phyloP scores from a whole-genome alignment of 371 early-diverging fungal genomes.

The Synchytrium microbalum region DNA sequence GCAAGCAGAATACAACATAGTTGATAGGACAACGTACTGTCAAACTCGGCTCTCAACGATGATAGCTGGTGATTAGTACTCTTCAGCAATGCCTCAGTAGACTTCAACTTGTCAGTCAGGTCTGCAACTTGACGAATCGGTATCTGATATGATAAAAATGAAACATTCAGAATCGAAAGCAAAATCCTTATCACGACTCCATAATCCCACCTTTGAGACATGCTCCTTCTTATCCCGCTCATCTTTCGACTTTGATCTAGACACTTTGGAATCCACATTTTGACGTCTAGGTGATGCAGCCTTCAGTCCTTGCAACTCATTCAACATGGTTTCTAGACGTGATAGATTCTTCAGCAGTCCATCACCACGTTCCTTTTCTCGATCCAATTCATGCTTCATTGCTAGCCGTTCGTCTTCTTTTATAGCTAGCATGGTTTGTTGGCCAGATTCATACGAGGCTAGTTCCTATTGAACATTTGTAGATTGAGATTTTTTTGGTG shows the following conservation, averaged over 20 bases:
- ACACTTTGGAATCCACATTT: neutral
- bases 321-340: conserved; percentile 20
- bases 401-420: conserved; percentile 4
- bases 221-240: neutral
- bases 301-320: conserved; percentile 15
- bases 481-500: neutral
- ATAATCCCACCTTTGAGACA: neutral
- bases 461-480: conserved; percentile 1
- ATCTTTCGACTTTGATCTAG: neutral
- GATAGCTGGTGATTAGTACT: neutral
- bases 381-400: conserved; percentile 10
- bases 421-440: neutral
- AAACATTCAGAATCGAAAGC: too few relatives aligned
- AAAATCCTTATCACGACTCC: too few relatives aligned
- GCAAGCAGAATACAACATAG: neutral
- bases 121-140: conserved; percentile 10
- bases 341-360: conserved; percentile 18
- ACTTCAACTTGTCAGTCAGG: conserved; percentile 8
- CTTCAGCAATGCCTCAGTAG: neutral
- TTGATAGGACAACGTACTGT: neutral
- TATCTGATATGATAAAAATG: too few relatives aligned
- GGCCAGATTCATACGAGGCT: neutral
- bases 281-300: neutral
- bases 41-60: neutral
- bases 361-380: conserved; percentile 29